Evolutionary conservation across 2,329 filamentous ascomycete genomes (phyloP).

Genomic region (Pestalotiopsis sp.): DNA sequence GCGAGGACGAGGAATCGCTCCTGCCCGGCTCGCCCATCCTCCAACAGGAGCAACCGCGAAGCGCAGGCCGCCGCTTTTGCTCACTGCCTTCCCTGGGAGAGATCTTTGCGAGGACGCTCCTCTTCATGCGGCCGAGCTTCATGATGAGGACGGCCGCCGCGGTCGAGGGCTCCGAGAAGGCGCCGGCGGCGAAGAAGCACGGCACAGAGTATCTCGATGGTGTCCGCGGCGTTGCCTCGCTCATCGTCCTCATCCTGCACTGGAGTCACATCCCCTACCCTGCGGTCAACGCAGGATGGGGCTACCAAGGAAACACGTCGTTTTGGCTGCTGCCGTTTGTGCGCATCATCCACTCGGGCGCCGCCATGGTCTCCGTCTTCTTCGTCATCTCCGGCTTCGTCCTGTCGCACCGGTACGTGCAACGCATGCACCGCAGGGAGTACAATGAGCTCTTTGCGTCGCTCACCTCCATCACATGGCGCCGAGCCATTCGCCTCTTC

Average conservation of each 20-base stretch:
- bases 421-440: constrained; percentile 31
- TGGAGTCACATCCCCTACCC: constrained; percentile 33
- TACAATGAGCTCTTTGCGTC: constrained; percentile 29
- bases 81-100: constrained; percentile 17
- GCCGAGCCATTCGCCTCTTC: constrained; percentile 42
- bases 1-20: constrained; percentile 28
- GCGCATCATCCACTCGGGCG: constrained; percentile 38
- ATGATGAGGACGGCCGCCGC: constrained; percentile 22
- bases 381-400: constrained; percentile 46
- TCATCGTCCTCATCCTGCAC: constrained; percentile 43
- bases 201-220: constrained; percentile 43
- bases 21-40: constrained; percentile 20
- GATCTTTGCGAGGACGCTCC: constrained; percentile 19
- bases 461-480: constrained; percentile 43
- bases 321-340: constrained; percentile 40
- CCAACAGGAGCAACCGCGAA: constrained; percentile 12
- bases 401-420: constrained; percentile 39
- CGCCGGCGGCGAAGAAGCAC: constrained; percentile 22
- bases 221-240: constrained; percentile 40
- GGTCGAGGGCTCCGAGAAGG: constrained; percentile 21
- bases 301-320: constrained; percentile 32
- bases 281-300: constrained; percentile 32
- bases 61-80: constrained; percentile 2
- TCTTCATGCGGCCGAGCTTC: constrained; percentile 30
- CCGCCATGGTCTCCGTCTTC: constrained; percentile 44